A percentile compares a stretch with the other conserved stretches of the same genome.
Conservation (phyloP, 768 basidiomycete genomes). For the Pholiota microspora region DNA sequence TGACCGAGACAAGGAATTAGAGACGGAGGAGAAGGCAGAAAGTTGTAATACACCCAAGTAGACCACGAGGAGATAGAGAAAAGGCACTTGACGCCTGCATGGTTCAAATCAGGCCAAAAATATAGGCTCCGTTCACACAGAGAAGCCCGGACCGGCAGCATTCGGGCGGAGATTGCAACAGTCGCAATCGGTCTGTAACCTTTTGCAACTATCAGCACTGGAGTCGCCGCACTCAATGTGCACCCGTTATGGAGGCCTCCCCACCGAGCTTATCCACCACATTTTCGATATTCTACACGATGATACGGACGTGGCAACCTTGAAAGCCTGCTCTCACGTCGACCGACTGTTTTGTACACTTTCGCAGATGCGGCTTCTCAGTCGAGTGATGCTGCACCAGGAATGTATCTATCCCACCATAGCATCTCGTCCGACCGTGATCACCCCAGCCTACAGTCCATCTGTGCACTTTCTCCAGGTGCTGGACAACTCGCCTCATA, state of each 20-base stretch:
- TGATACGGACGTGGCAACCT: not conserved
- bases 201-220: not conserved
- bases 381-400: not conserved
- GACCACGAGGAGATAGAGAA: constrained; percentile 7
- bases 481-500: constrained; percentile 1
- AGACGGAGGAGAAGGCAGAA: not conserved
- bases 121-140: not conserved
- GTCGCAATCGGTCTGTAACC: not conserved
- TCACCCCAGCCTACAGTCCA: not conserved
- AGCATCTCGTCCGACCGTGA: not conserved
- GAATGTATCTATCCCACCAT: not conserved
- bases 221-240: not conserved
- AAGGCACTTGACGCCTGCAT: constrained; percentile 5
- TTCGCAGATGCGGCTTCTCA: constrained; percentile 6
- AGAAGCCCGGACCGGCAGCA: not conserved
- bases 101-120: constrained; percentile 8
- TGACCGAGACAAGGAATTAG: not conserved
- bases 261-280: constrained; percentile 2
- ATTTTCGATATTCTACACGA: not conserved
- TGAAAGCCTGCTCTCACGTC: constrained; percentile 4
- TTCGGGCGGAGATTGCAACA: not conserved
- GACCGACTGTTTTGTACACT: constrained; percentile 4
- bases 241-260: constrained; percentile 4
- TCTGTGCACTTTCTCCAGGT: not conserved
- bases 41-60: not conserved